Conservation (phyloP, 2,329 filamentous ascomycete species). For the Sarocladium kiliense region DNA sequence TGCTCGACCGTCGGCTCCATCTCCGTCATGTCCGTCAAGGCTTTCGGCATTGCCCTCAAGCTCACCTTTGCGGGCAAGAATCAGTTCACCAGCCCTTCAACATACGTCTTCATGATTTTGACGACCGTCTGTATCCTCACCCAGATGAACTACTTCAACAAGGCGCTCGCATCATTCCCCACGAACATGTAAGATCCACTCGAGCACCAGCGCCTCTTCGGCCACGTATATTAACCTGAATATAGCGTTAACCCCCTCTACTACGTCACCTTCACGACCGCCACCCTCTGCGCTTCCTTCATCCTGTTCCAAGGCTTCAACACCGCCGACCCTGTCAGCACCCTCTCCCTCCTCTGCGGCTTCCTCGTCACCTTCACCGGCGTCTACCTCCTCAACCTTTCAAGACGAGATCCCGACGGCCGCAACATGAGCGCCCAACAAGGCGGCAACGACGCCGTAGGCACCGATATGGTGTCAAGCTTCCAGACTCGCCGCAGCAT, state of each 20-base stretch:
- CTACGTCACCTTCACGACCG: constrained; percentile 96
- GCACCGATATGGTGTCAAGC: constrained; percentile 85
- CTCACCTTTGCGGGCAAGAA: constrained; percentile 90
- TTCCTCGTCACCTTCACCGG: constrained; percentile 94
- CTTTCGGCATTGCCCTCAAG: constrained; percentile 95
- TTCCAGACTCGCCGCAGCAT: constrained; percentile 89
- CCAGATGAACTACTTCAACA: constrained; percentile 99
- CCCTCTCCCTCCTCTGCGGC: constrained; percentile 83
- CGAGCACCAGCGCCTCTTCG: not conserved
- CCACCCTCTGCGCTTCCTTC: constrained; percentile 89
- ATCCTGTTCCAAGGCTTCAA: constrained; percentile 96
- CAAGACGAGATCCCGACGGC: constrained; percentile 82
- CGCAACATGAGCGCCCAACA: constrained; percentile 54
- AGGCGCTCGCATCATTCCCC: constrained; percentile 91
- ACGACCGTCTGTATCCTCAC: constrained; percentile 91
- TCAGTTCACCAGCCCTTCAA: constrained; percentile 90
- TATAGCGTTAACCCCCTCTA: constrained; percentile 87
- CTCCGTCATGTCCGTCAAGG: constrained; percentile 98
- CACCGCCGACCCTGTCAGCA: constrained; percentile 86
- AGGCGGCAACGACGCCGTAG: constrained; percentile 68
- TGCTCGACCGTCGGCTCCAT: constrained; percentile 96
- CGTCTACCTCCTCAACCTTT: constrained; percentile 95
- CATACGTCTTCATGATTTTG: constrained; percentile 95
- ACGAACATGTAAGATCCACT: constrained; percentile 77
- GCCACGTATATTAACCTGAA: not conserved